Evolutionary conservation across 169 alveolate genomes (phyloP).

Genomic region (Plasmodium gaboni): DNA sequence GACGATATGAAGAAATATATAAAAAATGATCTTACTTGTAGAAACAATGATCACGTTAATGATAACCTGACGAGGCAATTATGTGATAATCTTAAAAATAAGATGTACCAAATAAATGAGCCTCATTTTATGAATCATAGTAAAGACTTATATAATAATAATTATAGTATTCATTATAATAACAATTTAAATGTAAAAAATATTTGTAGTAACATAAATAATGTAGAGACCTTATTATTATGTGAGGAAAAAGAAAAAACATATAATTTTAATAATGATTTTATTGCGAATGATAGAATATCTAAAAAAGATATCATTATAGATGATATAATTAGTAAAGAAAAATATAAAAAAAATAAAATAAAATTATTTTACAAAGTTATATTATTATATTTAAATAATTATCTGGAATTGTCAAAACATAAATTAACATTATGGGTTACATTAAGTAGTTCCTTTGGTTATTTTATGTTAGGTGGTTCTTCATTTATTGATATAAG

Average conservation of each 20-base stretch:
- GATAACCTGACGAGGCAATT: too few relatives aligned
- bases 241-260: background rate
- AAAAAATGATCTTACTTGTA: too few relatives aligned
- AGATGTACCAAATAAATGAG: too few relatives aligned
- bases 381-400: slow-evolving; percentile 1
- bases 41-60: too few relatives aligned
- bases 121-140: too few relatives aligned
- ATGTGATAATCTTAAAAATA: too few relatives aligned
- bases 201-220: too few relatives aligned
- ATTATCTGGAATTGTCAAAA: slow-evolving; percentile 74
- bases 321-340: background rate
- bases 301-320: background rate
- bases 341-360: background rate
- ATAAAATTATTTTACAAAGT: background rate
- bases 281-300: background rate
- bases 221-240: too few relatives aligned
- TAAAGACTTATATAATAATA: too few relatives aligned
- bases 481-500: slow-evolving; percentile 2
- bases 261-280: background rate
- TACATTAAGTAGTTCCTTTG: slow-evolving; percentile 84
- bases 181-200: too few relatives aligned
- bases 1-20: too few relatives aligned
- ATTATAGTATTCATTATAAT: too few relatives aligned
- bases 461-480: slow-evolving; percentile 83
- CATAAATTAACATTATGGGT: slow-evolving; percentile 86